Base-by-base conservation (phyloP, 192 early-diverging fungal species). In the Entomortierella chlamydospora region DNA sequence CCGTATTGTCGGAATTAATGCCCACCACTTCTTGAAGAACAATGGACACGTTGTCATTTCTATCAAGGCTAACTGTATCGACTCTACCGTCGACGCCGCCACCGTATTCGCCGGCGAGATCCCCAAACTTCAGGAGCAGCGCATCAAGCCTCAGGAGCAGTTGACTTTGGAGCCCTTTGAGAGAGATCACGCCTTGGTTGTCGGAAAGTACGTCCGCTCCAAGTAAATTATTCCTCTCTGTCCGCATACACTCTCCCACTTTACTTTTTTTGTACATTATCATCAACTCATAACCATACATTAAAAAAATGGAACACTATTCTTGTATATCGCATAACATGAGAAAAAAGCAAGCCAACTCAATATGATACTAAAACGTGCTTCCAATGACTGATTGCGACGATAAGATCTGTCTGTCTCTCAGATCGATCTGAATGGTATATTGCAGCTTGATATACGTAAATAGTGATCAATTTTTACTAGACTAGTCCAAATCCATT, bases 41-140 rank as follows among this genome's bases (percentile, higher is more conserved):
- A 90, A 93, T 58, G 96, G 96, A 50, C 92, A 99, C 84, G 96
- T 98, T 86, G 97, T 97, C 58, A 98, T 98, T 74, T 97, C 96
- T 58, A 97, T 99, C 91, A 99, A 99, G 90, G 98, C 97, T 61
- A 97, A 97, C 89, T 99, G 97, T 88, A 99, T 99, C 84, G 98
- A 99, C 87, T 98, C 97, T n/a, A 99, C 97, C 18, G 95, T 96
- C 30, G 95, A 93, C 80, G 96, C 98, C 31, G 89, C 93, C 53
- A 96, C 92, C 49, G 98, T 98, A 37, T 99, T 99, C 85, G 98
- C 98, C 26, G 85, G 91, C 67, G 97, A 99, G 86, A 95, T 99
- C 61, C 93, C 96, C 86, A 98, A 98, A 89, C 87, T 96, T n/a
- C 90, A 93, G 77, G 90, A 91, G 73, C 91, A 93, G 61, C 87